Evolutionary conservation across 2,329 filamentous ascomycete species (phyloP).

Genomic region (Hypoxylon sp.): DNA sequence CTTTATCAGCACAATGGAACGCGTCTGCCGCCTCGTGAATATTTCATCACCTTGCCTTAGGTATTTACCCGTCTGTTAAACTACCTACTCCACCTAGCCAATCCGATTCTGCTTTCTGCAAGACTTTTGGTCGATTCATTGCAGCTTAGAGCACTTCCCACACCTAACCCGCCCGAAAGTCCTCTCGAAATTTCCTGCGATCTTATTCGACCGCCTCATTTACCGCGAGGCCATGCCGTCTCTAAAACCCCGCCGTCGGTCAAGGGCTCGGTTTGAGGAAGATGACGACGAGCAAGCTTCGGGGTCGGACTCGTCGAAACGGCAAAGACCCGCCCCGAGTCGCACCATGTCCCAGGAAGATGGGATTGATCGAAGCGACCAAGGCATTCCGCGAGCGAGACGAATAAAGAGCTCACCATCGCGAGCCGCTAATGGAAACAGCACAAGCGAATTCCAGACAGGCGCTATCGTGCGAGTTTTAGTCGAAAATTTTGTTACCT

Average conservation of each 20-base stretch:
- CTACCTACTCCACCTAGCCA: too few species aligned
- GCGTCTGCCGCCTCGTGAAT: conserved; percentile 5
- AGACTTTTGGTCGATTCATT: background rate
- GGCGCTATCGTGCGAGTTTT: conserved; percentile 91
- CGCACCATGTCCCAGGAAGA: conserved; percentile 30
- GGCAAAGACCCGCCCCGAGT: conserved; percentile 33
- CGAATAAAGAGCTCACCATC: conserved; percentile 34
- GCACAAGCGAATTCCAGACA: conserved; percentile 65
- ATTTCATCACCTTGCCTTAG: conserved; percentile 6
- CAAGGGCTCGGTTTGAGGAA: conserved; percentile 58
- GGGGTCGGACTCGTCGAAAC: conserved; percentile 47
- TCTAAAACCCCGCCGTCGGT: conserved; percentile 56
- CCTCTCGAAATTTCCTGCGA: background rate
- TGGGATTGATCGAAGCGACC: conserved; percentile 27
- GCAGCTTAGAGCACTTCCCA: background rate
- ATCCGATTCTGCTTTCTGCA: background rate
- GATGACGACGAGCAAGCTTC: conserved; percentile 52
- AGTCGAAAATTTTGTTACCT: conserved; percentile 92
- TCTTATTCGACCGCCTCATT: background rate
- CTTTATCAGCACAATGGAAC: background rate
- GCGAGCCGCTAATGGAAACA: conserved; percentile 12
- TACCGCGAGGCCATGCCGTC: conserved; percentile 45
- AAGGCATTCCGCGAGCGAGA: conserved; percentile 13
- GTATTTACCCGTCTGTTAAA: too few species aligned
- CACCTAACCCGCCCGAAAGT: background rate